A percentile compares a stretch with the other conserved stretches of the same genome.
Conservation (phyloP, 768 basidiomycete genomes). For the Trametes villosa region DNA sequence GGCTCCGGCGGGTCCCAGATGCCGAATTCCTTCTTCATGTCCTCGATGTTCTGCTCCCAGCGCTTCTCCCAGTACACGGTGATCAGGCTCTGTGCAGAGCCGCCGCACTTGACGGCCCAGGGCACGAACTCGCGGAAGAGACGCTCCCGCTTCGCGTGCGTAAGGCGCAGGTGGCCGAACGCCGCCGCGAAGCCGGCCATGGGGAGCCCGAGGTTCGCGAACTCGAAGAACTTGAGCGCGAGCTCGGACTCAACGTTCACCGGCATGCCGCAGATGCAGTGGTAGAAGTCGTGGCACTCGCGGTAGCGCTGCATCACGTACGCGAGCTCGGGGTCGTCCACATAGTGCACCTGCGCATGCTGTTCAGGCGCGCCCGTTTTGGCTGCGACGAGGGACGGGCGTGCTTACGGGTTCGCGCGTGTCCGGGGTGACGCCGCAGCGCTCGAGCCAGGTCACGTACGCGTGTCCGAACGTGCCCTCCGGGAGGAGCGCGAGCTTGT, state of each 20-base stretch:
- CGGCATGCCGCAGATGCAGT: conserved; percentile 86
- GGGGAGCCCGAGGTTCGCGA: conserved; percentile 88
- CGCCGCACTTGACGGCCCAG: conserved; percentile 90
- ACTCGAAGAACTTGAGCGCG: conserved; percentile 93
- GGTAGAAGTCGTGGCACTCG: conserved; percentile 98
- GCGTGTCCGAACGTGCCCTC: conserved; percentile 85
- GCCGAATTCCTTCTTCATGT: conserved; percentile 85
- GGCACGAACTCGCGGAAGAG: conserved; percentile 83
- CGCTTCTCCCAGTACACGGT: conserved; percentile 96
- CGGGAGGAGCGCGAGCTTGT: conserved; percentile 63
- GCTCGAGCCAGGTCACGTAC: conserved; percentile 89
- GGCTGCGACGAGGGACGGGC: too few species aligned
- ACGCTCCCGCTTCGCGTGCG: conserved; percentile 42
- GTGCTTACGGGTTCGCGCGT: conserved; percentile 81
- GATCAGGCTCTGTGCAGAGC: conserved; percentile 73
- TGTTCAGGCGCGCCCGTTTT: neutral
- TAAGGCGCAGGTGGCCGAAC: conserved; percentile 80
- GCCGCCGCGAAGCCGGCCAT: conserved; percentile 81
- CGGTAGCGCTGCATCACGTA: conserved; percentile 98
- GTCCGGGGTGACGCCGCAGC: conserved; percentile 90
- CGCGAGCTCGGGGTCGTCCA: conserved; percentile 93
- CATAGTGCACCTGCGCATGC: conserved; percentile 83
- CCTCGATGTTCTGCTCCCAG: conserved; percentile 83
- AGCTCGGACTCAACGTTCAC: conserved; percentile 91
- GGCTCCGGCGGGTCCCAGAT: conserved; percentile 82